phyloP scores from a whole-genome alignment of 1,284 basidiomycete genomes.

The Vanrija sp. region DNA sequence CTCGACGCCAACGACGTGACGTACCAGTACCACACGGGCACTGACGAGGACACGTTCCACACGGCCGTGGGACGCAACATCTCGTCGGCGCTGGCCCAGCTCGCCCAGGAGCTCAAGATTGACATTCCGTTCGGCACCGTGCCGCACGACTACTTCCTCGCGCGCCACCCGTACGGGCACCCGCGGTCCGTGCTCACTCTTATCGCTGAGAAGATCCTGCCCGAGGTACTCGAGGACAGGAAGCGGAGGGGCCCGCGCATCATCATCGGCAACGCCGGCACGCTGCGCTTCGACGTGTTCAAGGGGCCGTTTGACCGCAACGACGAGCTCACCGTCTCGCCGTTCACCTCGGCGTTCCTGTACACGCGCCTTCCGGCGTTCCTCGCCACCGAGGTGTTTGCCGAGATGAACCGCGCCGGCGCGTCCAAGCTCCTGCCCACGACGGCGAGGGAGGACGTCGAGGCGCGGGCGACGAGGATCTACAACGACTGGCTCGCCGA shows the following conservation, averaged over 20 bases:
- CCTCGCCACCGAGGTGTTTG: constrained; percentile 32
- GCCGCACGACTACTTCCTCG: constrained; percentile 67
- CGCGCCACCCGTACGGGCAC: constrained; percentile 63
- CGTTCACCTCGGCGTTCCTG: constrained; percentile 52
- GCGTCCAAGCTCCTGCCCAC: constrained; percentile 35
- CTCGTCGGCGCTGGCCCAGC: constrained; percentile 24
- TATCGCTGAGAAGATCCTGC: constrained; percentile 58
- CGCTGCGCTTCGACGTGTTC: constrained; percentile 67
- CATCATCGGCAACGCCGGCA: constrained; percentile 68
- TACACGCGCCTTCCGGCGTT: constrained; percentile 35
- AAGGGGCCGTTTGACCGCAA: constrained; percentile 68
- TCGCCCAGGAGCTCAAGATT: constrained; percentile 36
- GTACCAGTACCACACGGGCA: constrained; percentile 42
- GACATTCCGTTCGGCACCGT: constrained; percentile 59
- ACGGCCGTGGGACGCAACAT: constrained; percentile 40
- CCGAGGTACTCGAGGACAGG: constrained; percentile 28
- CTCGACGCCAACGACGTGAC: constrained; percentile 52
- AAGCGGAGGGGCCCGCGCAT: constrained; percentile 50
- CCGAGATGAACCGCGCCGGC: constrained; percentile 45
- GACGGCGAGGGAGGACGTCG: constrained; percentile 22
- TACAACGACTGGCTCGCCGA: constrained; percentile 27
- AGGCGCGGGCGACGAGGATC: constrained; percentile 17
- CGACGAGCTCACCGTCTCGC: constrained; percentile 68
- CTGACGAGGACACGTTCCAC: constrained; percentile 32
- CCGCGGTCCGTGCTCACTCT: constrained; percentile 61